Evolutionary conservation across 2,329 filamentous ascomycete genomes (phyloP).

Genomic region (Venturia effusa): DNA sequence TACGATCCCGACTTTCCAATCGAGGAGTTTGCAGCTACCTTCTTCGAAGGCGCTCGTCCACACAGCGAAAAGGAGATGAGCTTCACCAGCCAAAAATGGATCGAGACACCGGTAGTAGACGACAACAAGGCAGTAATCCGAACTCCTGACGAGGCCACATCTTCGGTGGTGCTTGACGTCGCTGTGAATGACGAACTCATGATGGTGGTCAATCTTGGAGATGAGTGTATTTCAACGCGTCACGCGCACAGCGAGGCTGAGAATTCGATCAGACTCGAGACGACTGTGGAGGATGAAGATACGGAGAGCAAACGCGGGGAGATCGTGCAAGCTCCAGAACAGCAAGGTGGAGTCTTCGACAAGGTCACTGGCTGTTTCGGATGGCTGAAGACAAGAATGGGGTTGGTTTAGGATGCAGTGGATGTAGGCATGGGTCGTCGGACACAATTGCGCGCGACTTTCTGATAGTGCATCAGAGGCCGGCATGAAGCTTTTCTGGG

Average conservation of each 20-base stretch:
- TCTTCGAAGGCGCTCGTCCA: background rate
- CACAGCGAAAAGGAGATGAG: background rate
- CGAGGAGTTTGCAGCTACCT: background rate
- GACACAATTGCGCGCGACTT: background rate
- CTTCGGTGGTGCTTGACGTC: background rate
- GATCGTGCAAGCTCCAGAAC: background rate
- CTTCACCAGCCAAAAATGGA: background rate
- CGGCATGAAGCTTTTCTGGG: background rate
- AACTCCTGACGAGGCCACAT: background rate
- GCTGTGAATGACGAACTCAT: background rate
- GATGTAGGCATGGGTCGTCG: background rate
- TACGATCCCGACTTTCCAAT: background rate
- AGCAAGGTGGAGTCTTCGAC: background rate
- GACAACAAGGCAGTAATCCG: background rate
- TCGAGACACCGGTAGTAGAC: background rate
- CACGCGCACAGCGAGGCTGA: background rate
- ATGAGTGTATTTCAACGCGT: background rate
- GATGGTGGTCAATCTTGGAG: background rate
- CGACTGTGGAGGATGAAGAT: background rate
- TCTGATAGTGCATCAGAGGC: background rate
- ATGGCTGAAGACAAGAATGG: background rate
- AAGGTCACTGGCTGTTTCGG: background rate
- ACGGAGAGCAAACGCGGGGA: background rate
- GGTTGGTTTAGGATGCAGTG: background rate
- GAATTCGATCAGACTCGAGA: background rate